Conservation (phyloP, 108 stramenopile genomes). For the Aurantiochytrium sp. region DNA sequence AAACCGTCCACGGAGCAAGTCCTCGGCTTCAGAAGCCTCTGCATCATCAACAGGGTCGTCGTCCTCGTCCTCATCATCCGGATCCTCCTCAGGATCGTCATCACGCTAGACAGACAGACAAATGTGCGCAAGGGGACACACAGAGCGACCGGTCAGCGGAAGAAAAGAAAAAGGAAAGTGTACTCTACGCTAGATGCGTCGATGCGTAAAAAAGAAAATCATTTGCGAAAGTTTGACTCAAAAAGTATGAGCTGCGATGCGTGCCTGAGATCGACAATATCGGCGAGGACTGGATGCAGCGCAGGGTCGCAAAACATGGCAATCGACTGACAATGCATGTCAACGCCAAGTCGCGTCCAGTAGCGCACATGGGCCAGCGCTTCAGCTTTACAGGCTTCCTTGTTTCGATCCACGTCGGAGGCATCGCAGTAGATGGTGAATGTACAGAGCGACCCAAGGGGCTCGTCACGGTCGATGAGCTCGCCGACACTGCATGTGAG, state of each 20-base stretch:
- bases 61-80: neutral
- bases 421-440: slow-evolving; percentile 4
- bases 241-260: neutral
- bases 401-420: neutral
- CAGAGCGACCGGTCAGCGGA: too few species aligned
- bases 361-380: neutral
- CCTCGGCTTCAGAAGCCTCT: too few species aligned
- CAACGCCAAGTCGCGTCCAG: neutral
- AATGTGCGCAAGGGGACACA: too few species aligned
- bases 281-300: neutral
- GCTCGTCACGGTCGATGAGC: neutral
- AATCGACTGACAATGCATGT: neutral
- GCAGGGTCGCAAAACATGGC: neutral
- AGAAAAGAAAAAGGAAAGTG: too few species aligned
- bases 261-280: neutral
- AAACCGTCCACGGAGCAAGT: too few species aligned
- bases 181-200: too few species aligned
- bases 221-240: neutral
- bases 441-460: neutral
- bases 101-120: too few species aligned
- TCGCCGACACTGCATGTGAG: neutral
- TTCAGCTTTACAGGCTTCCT: neutral
- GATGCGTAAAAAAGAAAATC: neutral
- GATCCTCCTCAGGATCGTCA: neutral
- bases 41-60: too few species aligned